A percentile compares a stretch with the other conserved stretches of the same genome.
Conservation (phyloP, 441 rosid species). For the Bocquillonia castaneifolia region DNA sequence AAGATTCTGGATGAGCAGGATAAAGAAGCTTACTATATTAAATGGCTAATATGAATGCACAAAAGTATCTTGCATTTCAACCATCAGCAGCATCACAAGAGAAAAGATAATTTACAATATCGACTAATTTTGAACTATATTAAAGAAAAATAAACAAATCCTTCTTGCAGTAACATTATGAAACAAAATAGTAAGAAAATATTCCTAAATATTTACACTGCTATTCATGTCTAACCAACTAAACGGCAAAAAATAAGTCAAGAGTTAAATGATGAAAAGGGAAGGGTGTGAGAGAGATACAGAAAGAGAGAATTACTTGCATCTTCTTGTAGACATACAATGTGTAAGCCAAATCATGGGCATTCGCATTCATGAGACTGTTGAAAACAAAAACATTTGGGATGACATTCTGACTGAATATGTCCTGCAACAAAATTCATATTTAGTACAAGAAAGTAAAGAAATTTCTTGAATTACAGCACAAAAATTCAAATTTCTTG, state of each 20-base stretch:
- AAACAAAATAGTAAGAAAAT: not conserved
- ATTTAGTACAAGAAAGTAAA: slow-evolving; percentile 13
- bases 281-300: slow-evolving; percentile 20
- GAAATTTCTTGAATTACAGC: slow-evolving; percentile 12
- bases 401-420: slow-evolving; percentile 49
- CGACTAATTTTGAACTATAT: not conserved
- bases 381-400: slow-evolving; percentile 78
- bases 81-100: not conserved
- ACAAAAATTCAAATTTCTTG: not conserved
- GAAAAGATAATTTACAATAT: not conserved
- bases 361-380: slow-evolving; percentile 90
- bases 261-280: slow-evolving; percentile 3
- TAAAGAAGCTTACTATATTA: slow-evolving; percentile 12
- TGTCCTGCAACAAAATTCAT: slow-evolving; percentile 54
- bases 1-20: slow-evolving; percentile 49
- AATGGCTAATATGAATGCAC: not conserved
- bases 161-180: not conserved
- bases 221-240: not conserved
- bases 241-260: not conserved
- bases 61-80: slow-evolving; percentile 7
- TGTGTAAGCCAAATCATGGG: slow-evolving; percentile 71
- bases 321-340: slow-evolving; percentile 60
- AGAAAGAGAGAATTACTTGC: slow-evolving; percentile 49
- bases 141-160: not conserved
- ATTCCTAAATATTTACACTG: not conserved